Base-by-base conservation (phyloP, 192 early-diverging fungal genomes). In the Coemansia sp. region DNA sequence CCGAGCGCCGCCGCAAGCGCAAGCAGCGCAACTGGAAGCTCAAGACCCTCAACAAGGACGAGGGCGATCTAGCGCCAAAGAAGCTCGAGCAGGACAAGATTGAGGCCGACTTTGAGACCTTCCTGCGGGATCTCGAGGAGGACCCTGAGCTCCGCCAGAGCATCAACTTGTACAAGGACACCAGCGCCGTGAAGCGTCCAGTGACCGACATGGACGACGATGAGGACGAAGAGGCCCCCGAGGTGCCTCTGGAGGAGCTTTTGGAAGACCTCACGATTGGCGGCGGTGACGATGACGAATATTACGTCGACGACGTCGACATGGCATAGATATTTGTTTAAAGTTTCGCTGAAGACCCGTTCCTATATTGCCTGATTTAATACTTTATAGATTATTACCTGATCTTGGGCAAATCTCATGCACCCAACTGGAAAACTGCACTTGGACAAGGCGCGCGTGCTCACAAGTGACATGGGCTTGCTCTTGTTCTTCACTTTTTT, bases 41-140 rank as follows among this genome's bases (percentile, higher is more conserved):
- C 70, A 89, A 90, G 76, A 84, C 89, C 53, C 85, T 99, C 27
- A 86, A 79, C 61, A 97, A 96, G 86, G 94, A 96, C 78, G 86
- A 92, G 59, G 95, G 94, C 68, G 94, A 95, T n/a, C 84, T 89
- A 74, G 82, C 82, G 16, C 76, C 85, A 12, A 87, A 88, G 68
- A 94, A 94, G 70, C 84, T 89, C 66, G 95, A 96, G 30, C 77
- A 85, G 73, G 87, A 87, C 45, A 85, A 86, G 68, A 87, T 89
- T 49, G 94, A 97, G 60, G 78, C 90, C 45, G 97, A 99, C 81
- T 93, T 91, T 73, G 97, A 99, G 77, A 72, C 92, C 69, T 99
- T 99, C 85, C 83, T 98, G 90, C 89, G 94, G 69, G 97, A 99
- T 84, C 84, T 99, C 53, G 97, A 99, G 82, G 97, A 99, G 82